Evolutionary conservation across 176 grass and related monocot genomes (phyloP), one percentile per base, ranked within the genome.

Genomic region (Oryza coarctata): DNA sequence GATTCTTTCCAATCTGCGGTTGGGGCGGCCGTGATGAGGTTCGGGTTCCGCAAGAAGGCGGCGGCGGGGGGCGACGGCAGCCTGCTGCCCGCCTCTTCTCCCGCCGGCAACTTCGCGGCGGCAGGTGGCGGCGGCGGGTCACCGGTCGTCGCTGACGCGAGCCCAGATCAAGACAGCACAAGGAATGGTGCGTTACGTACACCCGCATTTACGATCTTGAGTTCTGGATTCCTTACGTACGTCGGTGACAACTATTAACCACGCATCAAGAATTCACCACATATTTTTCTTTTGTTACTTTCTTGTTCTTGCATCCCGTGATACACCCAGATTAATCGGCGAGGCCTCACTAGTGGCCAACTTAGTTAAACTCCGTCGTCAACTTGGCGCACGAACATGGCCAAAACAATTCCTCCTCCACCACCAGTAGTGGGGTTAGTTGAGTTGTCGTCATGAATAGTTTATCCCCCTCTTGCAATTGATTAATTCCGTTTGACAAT

Each of bases 101-200:
- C 0, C 30, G 60, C 41, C 41, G 6, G 28, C 61, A 20, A 7
- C 3, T 20, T 49, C 31, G 29, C 15, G 14, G 49, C 49, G 15
- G 17, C 44, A 7, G 62, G 2, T 1, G 32, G 79, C 1, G 69
- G 49, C 34, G 84, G 38, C 7, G 69, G 38, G 55, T 29, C 18
- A 52, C 3, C 6, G 35, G 41, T 9, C 73, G 34, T 22, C 73
- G 29, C 15, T 45, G 15, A 2, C 77, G 67, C 26, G 1, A 77
- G 62, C 70, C 65, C 45, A 17, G 35, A 70, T 80, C 70, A 33
- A 47, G 2, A 75, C 47, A 69, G 63, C 50, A 0, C 63, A 0
- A 36, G 29, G 35, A 69, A 79, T 18, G 86, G 87, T 70, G 52
- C 62, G 63, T 79, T 55, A 55, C 45, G 7, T 35, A 9, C 32